A percentile compares a stretch with the other conserved stretches of the same genome.
These are phyloP conservation scores for Alternaria sp. DNA, from an alignment of 2,329 filamentous ascomycete species.

Conservation along the genomic window DNA sequence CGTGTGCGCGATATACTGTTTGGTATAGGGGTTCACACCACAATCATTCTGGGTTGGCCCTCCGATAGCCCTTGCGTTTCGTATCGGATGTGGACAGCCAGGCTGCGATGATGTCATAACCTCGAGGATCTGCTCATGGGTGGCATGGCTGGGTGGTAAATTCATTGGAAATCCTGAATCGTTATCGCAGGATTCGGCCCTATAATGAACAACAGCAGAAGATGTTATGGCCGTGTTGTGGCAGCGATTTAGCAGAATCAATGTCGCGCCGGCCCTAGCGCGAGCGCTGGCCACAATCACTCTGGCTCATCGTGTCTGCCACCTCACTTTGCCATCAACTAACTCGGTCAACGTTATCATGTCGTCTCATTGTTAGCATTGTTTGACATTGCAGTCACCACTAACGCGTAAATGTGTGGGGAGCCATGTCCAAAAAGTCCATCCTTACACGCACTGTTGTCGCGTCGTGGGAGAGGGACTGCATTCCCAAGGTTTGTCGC, in stretches of 20 bases:
- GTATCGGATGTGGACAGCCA: not conserved
- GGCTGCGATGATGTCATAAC: slow-evolving; percentile 1
- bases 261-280: not conserved
- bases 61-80: slow-evolving; percentile 1
- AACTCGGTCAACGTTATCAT: not conserved
- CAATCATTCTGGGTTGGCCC: not conserved
- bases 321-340: not conserved
- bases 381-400: not conserved
- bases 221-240: not conserved
- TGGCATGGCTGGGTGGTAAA: not conserved
- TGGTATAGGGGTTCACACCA: not conserved
- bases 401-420: not conserved
- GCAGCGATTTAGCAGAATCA: not conserved
- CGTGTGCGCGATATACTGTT: not conserved
- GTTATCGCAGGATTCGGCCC: slow-evolving; percentile 1
- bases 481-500: not conserved
- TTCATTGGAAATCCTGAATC: not conserved
- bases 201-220: not conserved
- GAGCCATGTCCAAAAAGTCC: not conserved
- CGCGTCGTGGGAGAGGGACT: not conserved
- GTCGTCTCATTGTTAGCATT: not conserved
- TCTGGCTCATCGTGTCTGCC: not conserved
- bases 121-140: not conserved
- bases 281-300: not conserved
- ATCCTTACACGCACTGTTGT: not conserved